phyloP scores from a whole-genome alignment of 306 rosid species.

The Vigna trinervia region DNA sequence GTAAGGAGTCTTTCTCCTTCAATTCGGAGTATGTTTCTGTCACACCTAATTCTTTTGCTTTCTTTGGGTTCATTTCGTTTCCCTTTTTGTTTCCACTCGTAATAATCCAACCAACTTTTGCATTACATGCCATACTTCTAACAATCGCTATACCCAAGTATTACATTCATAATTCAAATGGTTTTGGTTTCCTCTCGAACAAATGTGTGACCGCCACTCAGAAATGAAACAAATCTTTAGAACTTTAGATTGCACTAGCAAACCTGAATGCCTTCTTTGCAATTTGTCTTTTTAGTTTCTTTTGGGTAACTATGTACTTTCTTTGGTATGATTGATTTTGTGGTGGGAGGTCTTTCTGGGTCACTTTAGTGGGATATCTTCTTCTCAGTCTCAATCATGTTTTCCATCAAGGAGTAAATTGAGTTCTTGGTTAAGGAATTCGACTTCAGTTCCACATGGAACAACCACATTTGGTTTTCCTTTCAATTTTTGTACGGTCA shows the following conservation, averaged over 20 bases:
- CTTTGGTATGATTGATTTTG: too few species aligned
- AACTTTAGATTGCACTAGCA: conserved; percentile 2
- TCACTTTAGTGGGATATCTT: too few species aligned
- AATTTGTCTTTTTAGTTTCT: background rate
- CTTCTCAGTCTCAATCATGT: too few species aligned
- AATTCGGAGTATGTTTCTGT: background rate
- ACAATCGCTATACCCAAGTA: background rate
- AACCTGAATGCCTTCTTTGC: background rate
- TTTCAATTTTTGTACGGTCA: background rate
- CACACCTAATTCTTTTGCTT: background rate
- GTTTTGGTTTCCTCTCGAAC: background rate
- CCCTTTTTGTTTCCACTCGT: background rate
- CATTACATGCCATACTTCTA: background rate
- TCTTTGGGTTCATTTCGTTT: background rate
- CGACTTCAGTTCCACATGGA: background rate
- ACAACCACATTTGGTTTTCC: too few species aligned
- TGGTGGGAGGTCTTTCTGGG: too few species aligned
- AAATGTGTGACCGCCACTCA: background rate
- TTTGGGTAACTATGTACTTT: background rate
- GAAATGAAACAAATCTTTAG: background rate
- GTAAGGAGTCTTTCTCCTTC: background rate
- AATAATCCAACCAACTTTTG: background rate
- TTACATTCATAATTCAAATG: background rate
- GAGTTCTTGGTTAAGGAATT: too few species aligned
- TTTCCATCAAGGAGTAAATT: too few species aligned